phyloP scores from a whole-genome alignment of 768 basidiomycete genomes.

The Boletus rubropictus region DNA sequence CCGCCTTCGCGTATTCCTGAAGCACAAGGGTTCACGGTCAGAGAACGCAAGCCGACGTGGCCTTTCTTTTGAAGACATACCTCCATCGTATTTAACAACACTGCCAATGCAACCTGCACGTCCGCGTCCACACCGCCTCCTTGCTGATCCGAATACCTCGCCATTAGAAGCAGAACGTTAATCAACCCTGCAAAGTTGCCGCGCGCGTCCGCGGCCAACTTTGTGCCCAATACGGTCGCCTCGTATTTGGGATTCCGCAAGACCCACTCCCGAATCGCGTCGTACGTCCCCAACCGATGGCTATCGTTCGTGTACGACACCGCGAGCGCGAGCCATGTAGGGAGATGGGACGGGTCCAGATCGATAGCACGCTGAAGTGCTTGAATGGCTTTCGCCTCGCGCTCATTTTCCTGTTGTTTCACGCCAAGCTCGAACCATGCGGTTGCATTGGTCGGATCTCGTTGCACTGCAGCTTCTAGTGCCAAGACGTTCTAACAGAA shows the following conservation, averaged over 20 bases:
- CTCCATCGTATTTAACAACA: slow-evolving; percentile 89
- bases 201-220: slow-evolving; percentile 24
- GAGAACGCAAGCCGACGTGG: background rate
- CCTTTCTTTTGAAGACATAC: slow-evolving; percentile 35
- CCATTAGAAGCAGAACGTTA: slow-evolving; percentile 78
- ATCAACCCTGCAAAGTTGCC: slow-evolving; percentile 49
- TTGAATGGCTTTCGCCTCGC: slow-evolving; percentile 82
- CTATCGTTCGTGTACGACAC: slow-evolving; percentile 90
- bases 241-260: slow-evolving; percentile 50
- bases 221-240: slow-evolving; percentile 37
- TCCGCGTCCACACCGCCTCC: slow-evolving; percentile 79
- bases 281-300: slow-evolving; percentile 65
- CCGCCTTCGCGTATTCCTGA: slow-evolving; percentile 86
- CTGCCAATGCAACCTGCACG: slow-evolving; percentile 90
- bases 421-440: slow-evolving; percentile 94
- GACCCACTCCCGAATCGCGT: slow-evolving; percentile 84
- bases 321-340: slow-evolving; percentile 86
- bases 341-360: slow-evolving; percentile 69
- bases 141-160: slow-evolving; percentile 41
- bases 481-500: slow-evolving; percentile 70
- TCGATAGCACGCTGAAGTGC: slow-evolving; percentile 78
- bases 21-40: background rate
- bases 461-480: slow-evolving; percentile 84
- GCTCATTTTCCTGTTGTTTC: slow-evolving; percentile 96
- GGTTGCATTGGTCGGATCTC: slow-evolving; percentile 57